Conservation (phyloP, 768 basidiomycete genomes). For the Naganishia randhawae region DNA sequence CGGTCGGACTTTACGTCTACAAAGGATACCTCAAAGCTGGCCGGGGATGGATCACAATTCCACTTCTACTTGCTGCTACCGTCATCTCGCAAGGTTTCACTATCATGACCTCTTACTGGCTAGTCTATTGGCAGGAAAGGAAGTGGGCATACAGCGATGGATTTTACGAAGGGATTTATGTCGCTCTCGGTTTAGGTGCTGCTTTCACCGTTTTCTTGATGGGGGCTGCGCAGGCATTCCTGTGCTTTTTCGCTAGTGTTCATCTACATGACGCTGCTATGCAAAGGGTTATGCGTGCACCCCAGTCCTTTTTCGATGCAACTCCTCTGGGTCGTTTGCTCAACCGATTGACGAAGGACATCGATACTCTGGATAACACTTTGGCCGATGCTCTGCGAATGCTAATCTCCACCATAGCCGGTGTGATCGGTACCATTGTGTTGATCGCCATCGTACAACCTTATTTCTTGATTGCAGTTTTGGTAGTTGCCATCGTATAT, state of each 20-base stretch:
- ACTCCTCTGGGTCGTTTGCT: conserved; percentile 51
- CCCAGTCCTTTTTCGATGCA: conserved; percentile 84
- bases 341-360: conserved; percentile 49
- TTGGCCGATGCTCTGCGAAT: conserved; percentile 47
- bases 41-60: conserved; percentile 63
- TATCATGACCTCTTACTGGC: conserved; percentile 62
- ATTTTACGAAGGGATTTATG: conserved; percentile 75
- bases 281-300: conserved; percentile 62
- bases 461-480: conserved; percentile 77
- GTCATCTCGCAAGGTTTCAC: conserved; percentile 65
- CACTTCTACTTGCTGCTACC: conserved; percentile 62
- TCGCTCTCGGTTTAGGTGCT: conserved; percentile 66
- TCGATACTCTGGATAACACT: conserved; percentile 49
- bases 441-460: conserved; percentile 66
- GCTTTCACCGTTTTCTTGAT: conserved; percentile 66
- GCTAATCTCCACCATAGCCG: conserved; percentile 60
- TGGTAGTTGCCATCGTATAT: conserved; percentile 62
- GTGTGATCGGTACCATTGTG: conserved; percentile 71
- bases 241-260: conserved; percentile 76
- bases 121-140: conserved; percentile 75
- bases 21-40: conserved; percentile 65
- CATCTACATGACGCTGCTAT: conserved; percentile 56
- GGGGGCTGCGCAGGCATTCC: conserved; percentile 59
- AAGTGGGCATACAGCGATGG: conserved; percentile 59
- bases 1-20: conserved; percentile 58